Evolutionary conservation across 1,284 basidiomycete genomes (phyloP), one percentile per base, ranked within the genome.

Genomic region (Dichomitus squalens): DNA sequence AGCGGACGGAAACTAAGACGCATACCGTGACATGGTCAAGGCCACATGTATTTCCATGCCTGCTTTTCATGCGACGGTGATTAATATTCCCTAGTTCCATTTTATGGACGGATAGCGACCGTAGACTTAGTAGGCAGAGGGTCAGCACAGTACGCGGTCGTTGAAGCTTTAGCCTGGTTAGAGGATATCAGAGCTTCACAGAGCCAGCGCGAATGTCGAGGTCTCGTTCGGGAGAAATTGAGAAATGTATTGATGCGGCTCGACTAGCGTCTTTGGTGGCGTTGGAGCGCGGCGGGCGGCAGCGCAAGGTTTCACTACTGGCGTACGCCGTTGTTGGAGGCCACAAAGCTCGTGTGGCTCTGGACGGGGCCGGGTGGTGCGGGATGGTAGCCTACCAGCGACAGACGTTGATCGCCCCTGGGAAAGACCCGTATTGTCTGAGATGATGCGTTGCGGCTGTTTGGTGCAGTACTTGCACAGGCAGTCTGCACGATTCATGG

Each of bases 401-500:
- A 58, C 34, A 14, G 65, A 55, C n/a, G 57, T 48, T 18, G 60
- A 56, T 8, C 58, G 63, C n/a, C 57, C 27, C 40, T 60, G 43
- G 51, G 49, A 61, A 52, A 68, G 66, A 18, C 83, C 82, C 73
- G 90, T 79, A 9, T 76, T 75, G 7, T 79, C 75, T 5, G 87
- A 87, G 56, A 93, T 86, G 61, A 85, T 81, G 35, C 78, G 79
- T 70, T 94, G 91, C 0, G 83, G 74, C 61, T 81, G 81, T 63
- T 84, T 86, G 38, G 81, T 75, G 70, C 91, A 93, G 69, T 93
- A 93, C 69, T 92, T 92, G 77, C 92, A 94, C 25, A 74, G 71
- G 67, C 92, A 94, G 35, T 80, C 80, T 0, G 70, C 61, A 21
- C 75, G 72, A 63, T 82, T 72, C 60, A 79, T 66, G 2, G 75